Percentiles rank a stretch among this genome's conserved stretches.
phyloP scores from a whole-genome alignment of 2,329 filamentous ascomycete species.

The Colletotrichum gigasporum region DNA sequence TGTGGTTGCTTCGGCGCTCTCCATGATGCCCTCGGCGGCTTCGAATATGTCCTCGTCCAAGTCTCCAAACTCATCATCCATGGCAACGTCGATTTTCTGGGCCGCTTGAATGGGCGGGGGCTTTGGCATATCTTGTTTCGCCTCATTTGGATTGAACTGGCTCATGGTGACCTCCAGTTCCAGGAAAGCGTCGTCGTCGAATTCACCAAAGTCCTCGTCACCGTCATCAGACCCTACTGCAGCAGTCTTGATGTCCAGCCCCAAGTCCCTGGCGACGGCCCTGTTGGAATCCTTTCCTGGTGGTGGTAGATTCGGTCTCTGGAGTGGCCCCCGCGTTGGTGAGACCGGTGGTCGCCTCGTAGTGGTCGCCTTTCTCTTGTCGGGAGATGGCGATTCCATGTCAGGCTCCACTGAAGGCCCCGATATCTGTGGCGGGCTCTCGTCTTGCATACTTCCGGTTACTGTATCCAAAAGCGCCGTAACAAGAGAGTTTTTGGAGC shows the following conservation, averaged over 20 bases:
- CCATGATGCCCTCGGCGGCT: slow-evolving; percentile 53
- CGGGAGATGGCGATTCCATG: slow-evolving; percentile 54
- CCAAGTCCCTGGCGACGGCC: slow-evolving; percentile 3
- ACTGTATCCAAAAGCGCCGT: slow-evolving; percentile 75
- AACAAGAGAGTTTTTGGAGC: slow-evolving; percentile 66
- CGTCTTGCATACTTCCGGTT: slow-evolving; percentile 57
- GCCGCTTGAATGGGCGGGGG: not conserved
- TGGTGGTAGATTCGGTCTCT: not conserved
- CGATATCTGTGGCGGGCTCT: slow-evolving; percentile 43
- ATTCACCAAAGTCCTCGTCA: slow-evolving; percentile 65
- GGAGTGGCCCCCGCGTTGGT: slow-evolving; percentile 26
- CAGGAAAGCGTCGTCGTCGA: slow-evolving; percentile 68
- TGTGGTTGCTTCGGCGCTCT: not conserved
- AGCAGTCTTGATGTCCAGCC: not conserved
- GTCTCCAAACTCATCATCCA: slow-evolving; percentile 72
- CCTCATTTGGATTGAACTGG: slow-evolving; percentile 36
- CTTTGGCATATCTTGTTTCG: not conserved
- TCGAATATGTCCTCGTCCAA: slow-evolving; percentile 69
- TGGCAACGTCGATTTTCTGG: slow-evolving; percentile 25
- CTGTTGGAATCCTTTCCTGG: not conserved
- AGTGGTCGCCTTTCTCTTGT: slow-evolving; percentile 42
- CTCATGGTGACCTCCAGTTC: slow-evolving; percentile 58
- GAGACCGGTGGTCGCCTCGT: slow-evolving; percentile 28
- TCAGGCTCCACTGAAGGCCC: slow-evolving; percentile 29
- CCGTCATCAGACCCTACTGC: slow-evolving; percentile 58